Base-by-base conservation (phyloP, 2,329 filamentous ascomycete genomes). In the Penicillium sp. region DNA sequence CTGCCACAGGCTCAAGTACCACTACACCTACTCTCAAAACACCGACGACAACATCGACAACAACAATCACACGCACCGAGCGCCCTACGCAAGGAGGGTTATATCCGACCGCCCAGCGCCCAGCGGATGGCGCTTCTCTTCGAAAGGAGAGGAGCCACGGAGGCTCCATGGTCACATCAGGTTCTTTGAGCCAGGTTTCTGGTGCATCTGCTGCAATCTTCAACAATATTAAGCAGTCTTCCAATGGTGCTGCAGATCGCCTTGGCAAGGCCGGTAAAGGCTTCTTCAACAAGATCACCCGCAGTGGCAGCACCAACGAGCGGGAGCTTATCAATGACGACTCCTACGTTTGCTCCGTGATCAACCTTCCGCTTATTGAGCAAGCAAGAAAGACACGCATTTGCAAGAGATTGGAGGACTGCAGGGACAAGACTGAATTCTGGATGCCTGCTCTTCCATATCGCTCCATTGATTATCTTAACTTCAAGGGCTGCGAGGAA, bases 371-470 rank as follows among this genome's bases (percentile, higher is more conserved):
- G 1, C 75, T 97, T 27, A 79, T 95, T 24, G 87, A 95, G 67
- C 92, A 97, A 72, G 91, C 91, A 6, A 83, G 92, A n/a, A 77
- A 84, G 56, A 96, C 92, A 0, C 82, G 92, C 55, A 96, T 97
- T 66, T 95, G 90, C 6, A 95, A 92, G 71, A 83, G 87, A 27
- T 75, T 97, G 38, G 89, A 95, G 64, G 83, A 88, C 53, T 95
- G 91, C 8, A 82, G 86, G 54, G 92, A 97, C 66, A 96, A 96
- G 77, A 97, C 92, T 0, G 92, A 96, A 65, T 97, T 95, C 66
- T 97, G 92, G 92, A 95, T 97, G 91, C 92, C 92, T 10, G 88
- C 90, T 6, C 85, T 97, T 50, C 91, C 92, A 0, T 96, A 92
- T 87, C 81, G 92, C 55, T 95, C 90, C 50, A 96, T 97, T 57